Evolutionary conservation across 345 rosid species (phyloP), one percentile per base, ranked within the genome.

Genomic region (Moricandia arvensis): DNA sequence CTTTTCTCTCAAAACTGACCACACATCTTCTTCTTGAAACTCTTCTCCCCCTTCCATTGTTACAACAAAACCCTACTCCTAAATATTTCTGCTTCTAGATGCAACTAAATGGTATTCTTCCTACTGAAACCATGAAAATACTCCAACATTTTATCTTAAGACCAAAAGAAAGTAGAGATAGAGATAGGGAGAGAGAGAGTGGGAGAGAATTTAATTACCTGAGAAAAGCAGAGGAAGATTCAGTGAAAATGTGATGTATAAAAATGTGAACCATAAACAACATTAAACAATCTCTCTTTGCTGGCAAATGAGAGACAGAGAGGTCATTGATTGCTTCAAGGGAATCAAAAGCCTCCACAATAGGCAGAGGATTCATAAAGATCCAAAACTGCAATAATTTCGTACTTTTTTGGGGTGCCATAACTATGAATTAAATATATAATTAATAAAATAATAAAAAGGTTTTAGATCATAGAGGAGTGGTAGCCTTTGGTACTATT

Each of bases 11-110:
- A 17, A 70, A 54, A 66, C 84, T 7, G 86, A 82, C 93, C 94
- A 90, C 8, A 86, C 78, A n/a, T 90, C 95, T 64, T 81, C 88
- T 85, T 90, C 96, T 62, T 85, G 79, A 82, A 90, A 90, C 65
- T 89, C 91, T 76, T 82, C 93, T 67, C 82, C 72, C 1, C 71
- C 29, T 68, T 62, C 75, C 78, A 68, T 73, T 68, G 79, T 54
- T 53, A 66, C 78, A 37, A 61, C 41, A 75, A 71, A 80, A 55
- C 26, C 43, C 66, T n/a, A 55, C 60, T 77, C 51, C 31, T 63
- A 6, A 3, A 73, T 69, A 29, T 41, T 24, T 15, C 73, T 68
- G 51, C 63, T 66, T 31, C 49, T 79, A 49, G n/a, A 74, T 63
- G 58, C 70, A 61, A 53, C 31, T 41, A 54, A 55, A 51, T 63